Conservation (phyloP, 2,329 filamentous ascomycete genomes). For the Aspergillus jensenii region DNA sequence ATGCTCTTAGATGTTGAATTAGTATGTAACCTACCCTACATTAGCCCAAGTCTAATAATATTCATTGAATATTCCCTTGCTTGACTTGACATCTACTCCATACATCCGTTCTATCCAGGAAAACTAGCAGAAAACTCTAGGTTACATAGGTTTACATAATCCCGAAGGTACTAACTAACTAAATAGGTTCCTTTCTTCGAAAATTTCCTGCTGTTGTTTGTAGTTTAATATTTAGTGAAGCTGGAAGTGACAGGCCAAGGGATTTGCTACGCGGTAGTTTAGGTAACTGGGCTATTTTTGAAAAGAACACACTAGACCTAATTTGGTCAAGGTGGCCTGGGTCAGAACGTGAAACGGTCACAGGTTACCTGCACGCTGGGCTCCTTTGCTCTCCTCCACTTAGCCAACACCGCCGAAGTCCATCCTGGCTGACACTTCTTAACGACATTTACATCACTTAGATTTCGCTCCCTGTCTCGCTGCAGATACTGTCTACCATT, state of each 20-base stretch:
- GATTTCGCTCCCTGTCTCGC: slow-evolving; percentile 6
- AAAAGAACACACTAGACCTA: slow-evolving; percentile 15
- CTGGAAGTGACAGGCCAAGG: not conserved
- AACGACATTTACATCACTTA: slow-evolving; percentile 19
- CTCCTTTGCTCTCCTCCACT: slow-evolving; percentile 30
- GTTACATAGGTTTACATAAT: not conserved
- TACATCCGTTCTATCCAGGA: not conserved
- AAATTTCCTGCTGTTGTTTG: not conserved
- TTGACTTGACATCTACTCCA: not conserved
- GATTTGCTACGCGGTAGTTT: not conserved
- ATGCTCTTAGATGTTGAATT: not conserved
- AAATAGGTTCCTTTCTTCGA: not conserved
- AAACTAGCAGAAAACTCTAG: not conserved
- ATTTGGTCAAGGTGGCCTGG: slow-evolving; percentile 9
- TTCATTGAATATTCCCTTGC: not conserved
- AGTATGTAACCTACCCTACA: not conserved
- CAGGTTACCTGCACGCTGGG: slow-evolving; percentile 25
- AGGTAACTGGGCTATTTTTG: slow-evolving; percentile 9
- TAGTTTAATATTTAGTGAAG: not conserved
- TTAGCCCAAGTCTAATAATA: not conserved
- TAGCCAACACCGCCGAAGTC: slow-evolving; percentile 27
- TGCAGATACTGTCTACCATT: slow-evolving; percentile 4
- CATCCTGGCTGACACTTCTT: slow-evolving; percentile 19
- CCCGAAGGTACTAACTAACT: not conserved
- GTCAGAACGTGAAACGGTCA: slow-evolving; percentile 25